Percentiles rank a stretch among this genome's conserved stretches.
These are phyloP conservation scores for Termitomyces sp. DNA, from an alignment of 768 basidiomycete species.

Conservation along the genomic window DNA sequence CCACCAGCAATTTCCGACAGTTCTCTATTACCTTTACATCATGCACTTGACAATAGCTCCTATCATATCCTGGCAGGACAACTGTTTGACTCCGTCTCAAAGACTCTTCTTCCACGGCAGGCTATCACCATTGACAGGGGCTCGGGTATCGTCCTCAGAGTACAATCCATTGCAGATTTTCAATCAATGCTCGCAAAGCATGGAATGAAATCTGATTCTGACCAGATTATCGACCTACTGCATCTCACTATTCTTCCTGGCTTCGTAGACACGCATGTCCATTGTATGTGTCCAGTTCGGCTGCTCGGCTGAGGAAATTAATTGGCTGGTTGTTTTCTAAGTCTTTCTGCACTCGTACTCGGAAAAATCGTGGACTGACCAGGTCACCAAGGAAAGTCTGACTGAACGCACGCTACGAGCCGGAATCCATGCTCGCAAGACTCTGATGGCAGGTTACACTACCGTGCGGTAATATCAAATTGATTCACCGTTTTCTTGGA, in stretches of 20 bases:
- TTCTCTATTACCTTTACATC: neutral
- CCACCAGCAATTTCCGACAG: neutral
- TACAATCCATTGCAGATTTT: neutral
- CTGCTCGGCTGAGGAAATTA: neutral
- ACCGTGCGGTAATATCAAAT: neutral
- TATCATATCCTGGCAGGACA: neutral
- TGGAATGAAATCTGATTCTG: neutral
- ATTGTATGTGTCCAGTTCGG: neutral
- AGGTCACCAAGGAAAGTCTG: neutral
- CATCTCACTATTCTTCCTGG: neutral
- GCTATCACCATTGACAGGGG: neutral
- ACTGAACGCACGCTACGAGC: neutral
- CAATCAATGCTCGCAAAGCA: neutral
- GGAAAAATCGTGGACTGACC: neutral
- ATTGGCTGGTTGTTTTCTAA: neutral
- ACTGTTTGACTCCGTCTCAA: neutral
- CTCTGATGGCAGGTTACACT: neutral
- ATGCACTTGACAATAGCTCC: neutral
- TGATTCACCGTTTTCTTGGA: neutral
- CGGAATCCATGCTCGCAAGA: neutral
- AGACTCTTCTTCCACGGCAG: neutral
- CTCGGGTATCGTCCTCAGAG: neutral
- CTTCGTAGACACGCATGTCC: neutral
- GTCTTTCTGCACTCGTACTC: neutral
- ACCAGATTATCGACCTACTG: neutral